Evolutionary conservation across 2,329 filamentous ascomycete genomes (phyloP), one percentile per base, ranked within the genome.

Genomic region (Pezicula neosporulosa): DNA sequence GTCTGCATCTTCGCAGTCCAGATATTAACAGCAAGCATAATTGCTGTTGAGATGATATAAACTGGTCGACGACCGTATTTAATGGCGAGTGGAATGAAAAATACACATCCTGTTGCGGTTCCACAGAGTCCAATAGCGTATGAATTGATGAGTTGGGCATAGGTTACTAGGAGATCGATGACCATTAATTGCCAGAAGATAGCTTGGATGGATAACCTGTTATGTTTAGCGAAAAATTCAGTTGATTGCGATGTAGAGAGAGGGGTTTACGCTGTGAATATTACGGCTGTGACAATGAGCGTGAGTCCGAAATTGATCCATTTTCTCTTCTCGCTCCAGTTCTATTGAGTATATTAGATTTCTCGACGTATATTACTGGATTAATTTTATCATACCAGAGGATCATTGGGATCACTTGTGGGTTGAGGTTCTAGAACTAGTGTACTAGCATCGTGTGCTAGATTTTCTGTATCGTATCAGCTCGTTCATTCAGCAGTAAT

Each of bases 1-100:
- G 51, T 55, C 1, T 47, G 36, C 53, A 66, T 67, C 2, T 51
- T 48, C 0, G 44, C 49, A 42, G 15, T 60, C 66, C 54, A 69
- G 53, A 55, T 60, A 6, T 54, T 44, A 0, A 56, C 57, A 3
- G 57, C 64, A 1, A 62, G 56, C 48, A 66, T 49, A 2, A 61
- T 27, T 0, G 58, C 24, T 0, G 52, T 56, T 0, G 64, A 67
- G 9, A 45, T 47, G 45, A 43, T 12, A 7, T 43, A 43, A 13
- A 43, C 39, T 12, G 39, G 39, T 24, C 39, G n/a, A 12, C 39
- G n/a, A 18, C 39, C 39, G 7, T 43, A 43, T 43, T 43, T 43
- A 13, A 18, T 21, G 12, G 39, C 39, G n/a, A 43, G 18, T 4
- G 39, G 39, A 24, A 43, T 43, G 7, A 43, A 43, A 24, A 43